Evolutionary conservation across 1,139 yeast genomes (phyloP).

Genomic region (Candida tropicalis): DNA sequence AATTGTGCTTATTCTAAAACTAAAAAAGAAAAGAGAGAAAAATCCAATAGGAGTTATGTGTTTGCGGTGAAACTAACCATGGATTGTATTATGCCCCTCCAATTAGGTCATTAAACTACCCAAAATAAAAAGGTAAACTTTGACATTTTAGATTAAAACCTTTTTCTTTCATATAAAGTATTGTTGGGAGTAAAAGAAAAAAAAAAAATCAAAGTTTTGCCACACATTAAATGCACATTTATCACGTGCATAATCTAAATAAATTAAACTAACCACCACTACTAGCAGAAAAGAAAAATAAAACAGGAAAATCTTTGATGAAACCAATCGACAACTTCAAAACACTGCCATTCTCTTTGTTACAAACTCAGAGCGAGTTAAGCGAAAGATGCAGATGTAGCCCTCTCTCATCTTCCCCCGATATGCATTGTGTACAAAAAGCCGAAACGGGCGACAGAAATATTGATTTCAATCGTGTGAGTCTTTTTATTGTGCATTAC

Average conservation of each 20-base stretch:
- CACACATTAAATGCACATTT: no score
- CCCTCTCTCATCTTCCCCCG: no score
- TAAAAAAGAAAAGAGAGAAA: not conserved
- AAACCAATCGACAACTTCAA: not conserved
- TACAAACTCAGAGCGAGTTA: not conserved
- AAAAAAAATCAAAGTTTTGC: no score
- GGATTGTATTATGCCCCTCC: no score
- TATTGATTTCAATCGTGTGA: constrained; percentile 1
- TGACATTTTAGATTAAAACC: not conserved
- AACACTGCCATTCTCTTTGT: not conserved
- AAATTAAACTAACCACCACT: no score
- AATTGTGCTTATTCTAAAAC: no score
- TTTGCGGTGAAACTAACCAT: no score
- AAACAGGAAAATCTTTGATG: not conserved
- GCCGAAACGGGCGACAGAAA: not conserved
- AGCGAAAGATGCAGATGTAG: constrained; percentile 3
- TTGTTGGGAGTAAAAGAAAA: no score
- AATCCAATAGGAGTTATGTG: not conserved
- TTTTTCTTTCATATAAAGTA: no score
- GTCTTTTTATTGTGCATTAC: not conserved
- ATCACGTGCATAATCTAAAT: not conserved
- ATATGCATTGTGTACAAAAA: not conserved
- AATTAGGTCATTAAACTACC: not conserved
- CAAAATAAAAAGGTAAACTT: not conserved
- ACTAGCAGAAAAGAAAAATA: no score